Conservation (phyloP, 2,329 filamentous ascomycete species). For the Aspergillus awamori region DNA sequence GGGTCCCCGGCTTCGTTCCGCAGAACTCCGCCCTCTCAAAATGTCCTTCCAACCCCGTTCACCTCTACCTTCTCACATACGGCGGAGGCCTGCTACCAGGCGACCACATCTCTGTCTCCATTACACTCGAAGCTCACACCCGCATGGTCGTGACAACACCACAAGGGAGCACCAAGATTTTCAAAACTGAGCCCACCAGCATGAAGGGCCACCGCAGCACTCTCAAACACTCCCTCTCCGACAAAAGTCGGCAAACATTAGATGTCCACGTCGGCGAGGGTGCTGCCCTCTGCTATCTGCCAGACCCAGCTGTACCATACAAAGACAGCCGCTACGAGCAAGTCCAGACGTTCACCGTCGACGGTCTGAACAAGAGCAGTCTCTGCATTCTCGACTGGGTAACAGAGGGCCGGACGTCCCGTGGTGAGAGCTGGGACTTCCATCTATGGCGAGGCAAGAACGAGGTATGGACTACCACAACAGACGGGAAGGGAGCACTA, state of each 20-base stretch:
- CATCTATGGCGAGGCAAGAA: slow-evolving; percentile 79
- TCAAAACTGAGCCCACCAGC: slow-evolving; percentile 65
- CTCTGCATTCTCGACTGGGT: slow-evolving; percentile 94
- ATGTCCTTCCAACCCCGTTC: slow-evolving; percentile 58
- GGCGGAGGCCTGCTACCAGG: slow-evolving; percentile 90
- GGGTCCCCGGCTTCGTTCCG: slow-evolving; percentile 65
- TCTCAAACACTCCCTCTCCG: slow-evolving; percentile 38
- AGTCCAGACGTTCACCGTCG: slow-evolving; percentile 72
- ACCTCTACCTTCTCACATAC: slow-evolving; percentile 90
- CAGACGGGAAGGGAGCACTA: background rate
- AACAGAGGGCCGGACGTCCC: slow-evolving; percentile 78
- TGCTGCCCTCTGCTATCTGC: slow-evolving; percentile 66
- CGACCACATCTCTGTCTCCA: slow-evolving; percentile 74
- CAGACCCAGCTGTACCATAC: slow-evolving; percentile 93
- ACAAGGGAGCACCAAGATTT: slow-evolving; percentile 90
- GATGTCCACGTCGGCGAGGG: slow-evolving; percentile 51
- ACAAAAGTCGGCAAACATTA: slow-evolving; percentile 53
- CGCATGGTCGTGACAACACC: slow-evolving; percentile 65
- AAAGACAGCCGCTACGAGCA: slow-evolving; percentile 82
- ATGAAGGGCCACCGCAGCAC: slow-evolving; percentile 39
- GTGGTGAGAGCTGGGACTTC: slow-evolving; percentile 88
- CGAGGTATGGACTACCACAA: slow-evolving; percentile 62
- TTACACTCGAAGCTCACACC: slow-evolving; percentile 66
- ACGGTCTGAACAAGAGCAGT: slow-evolving; percentile 49
- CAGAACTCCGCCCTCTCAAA: slow-evolving; percentile 42